Percentiles rank a stretch among this genome's conserved stretches.
These are phyloP conservation scores for Dactylonectria macrodidyma DNA, from an alignment of 2,329 filamentous ascomycete genomes.

Conservation along the genomic window DNA sequence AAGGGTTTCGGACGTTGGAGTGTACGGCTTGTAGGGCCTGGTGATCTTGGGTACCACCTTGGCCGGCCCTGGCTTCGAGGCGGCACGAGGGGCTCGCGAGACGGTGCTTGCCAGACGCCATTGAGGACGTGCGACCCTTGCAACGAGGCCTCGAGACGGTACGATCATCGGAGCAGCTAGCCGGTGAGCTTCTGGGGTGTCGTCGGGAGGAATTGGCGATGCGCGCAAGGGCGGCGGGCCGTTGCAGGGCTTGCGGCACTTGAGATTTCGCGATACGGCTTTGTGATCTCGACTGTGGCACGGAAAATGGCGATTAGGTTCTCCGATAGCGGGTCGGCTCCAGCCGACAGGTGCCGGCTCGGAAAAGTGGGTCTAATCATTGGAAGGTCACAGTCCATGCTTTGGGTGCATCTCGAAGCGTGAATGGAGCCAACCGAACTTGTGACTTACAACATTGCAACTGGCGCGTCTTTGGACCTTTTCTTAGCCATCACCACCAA, in stretches of 20 bases:
- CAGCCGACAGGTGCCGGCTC: constrained; percentile 29
- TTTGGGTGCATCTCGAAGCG: constrained; percentile 30
- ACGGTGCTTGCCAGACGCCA: constrained; percentile 51
- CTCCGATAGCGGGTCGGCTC: constrained; percentile 42
- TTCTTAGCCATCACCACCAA: background rate
- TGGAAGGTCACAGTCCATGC: constrained; percentile 7
- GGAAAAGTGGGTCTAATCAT: constrained; percentile 29
- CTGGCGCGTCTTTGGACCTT: background rate
- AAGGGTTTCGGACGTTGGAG: background rate
- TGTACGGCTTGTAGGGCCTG: constrained; percentile 52
- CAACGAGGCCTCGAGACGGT: constrained; percentile 45
- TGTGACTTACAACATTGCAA: constrained; percentile 39
- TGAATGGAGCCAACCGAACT: constrained; percentile 25
- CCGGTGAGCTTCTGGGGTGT: constrained; percentile 24
- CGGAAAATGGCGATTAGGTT: constrained; percentile 27
- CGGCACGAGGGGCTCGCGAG: constrained; percentile 42
- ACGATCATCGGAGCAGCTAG: constrained; percentile 49
- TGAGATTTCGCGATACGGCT: constrained; percentile 12
- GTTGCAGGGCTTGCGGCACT: background rate
- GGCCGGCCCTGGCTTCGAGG: constrained; percentile 35
- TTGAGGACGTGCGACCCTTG: constrained; percentile 36
- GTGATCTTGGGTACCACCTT: constrained; percentile 44
- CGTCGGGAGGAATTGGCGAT: constrained; percentile 1
- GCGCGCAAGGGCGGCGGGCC: background rate
- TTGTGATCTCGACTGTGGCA: constrained; percentile 27